A percentile compares a stretch with the other conserved stretches of the same genome.
phyloP scores from a whole-genome alignment of 2,329 filamentous ascomycete genomes.

The Fulvia fulva region DNA sequence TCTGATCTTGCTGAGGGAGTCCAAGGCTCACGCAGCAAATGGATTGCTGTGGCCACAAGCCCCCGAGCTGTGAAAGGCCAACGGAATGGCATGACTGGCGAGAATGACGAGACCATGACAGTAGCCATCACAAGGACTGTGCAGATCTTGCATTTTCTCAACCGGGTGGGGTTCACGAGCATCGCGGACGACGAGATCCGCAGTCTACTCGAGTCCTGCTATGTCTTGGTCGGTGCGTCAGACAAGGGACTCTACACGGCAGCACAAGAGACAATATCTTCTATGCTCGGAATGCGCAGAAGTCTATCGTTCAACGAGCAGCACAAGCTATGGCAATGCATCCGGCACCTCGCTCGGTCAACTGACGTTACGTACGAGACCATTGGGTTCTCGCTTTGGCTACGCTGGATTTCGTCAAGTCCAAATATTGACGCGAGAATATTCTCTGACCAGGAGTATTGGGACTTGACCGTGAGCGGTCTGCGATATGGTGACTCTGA shows the following conservation, averaged over 20 bases:
- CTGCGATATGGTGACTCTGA: constrained; percentile 43
- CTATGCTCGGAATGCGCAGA: constrained; percentile 1
- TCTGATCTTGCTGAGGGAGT: neutral
- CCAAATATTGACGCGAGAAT: constrained; percentile 7
- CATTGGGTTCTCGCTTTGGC: constrained; percentile 27
- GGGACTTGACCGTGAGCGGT: constrained; percentile 37
- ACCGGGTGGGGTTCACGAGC: neutral
- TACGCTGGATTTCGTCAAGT: constrained; percentile 19
- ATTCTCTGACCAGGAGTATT: constrained; percentile 33
- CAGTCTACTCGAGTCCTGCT: constrained; percentile 10
- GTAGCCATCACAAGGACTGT: neutral
- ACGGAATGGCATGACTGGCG: neutral
- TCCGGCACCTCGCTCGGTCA: constrained; percentile 8
- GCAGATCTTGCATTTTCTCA: constrained; percentile 7
- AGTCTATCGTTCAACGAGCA: constrained; percentile 1
- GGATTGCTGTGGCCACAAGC: neutral
- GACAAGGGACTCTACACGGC: constrained; percentile 7
- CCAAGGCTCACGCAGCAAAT: neutral
- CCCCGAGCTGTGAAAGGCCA: neutral
- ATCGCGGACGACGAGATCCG: neutral
- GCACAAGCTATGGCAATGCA: constrained; percentile 13
- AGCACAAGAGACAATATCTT: constrained; percentile 12
- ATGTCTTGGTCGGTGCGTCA: constrained; percentile 12
- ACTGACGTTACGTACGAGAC: constrained; percentile 14
- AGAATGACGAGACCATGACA: neutral